A percentile compares a stretch with the other conserved stretches of the same genome.
These are phyloP conservation scores for Moesziomyces parantarcticus DNA, from an alignment of 1,284 basidiomycete species.

Conservation along the genomic window DNA sequence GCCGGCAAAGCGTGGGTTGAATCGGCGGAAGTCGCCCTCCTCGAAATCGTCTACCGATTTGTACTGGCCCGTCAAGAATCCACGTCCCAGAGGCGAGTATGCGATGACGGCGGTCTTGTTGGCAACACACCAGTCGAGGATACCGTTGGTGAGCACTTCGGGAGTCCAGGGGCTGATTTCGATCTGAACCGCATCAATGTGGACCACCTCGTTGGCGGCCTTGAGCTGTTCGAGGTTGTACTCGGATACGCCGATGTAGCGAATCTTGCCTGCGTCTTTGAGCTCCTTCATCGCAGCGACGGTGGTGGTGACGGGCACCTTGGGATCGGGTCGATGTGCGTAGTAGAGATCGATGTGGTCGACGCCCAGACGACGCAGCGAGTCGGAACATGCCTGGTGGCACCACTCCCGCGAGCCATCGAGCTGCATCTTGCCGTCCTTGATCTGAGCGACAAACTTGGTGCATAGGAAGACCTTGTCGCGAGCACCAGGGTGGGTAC, in stretches of 20 bases:
- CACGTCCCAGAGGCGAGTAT: slow-evolving; percentile 53
- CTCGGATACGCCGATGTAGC: slow-evolving; percentile 77
- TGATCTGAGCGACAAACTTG: slow-evolving; percentile 66
- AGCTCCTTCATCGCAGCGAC: slow-evolving; percentile 80
- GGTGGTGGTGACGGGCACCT: slow-evolving; percentile 77
- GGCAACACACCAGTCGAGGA: slow-evolving; percentile 51
- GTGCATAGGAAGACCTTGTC: slow-evolving; percentile 69
- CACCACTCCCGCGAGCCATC: slow-evolving; percentile 62
- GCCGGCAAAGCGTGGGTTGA: slow-evolving; percentile 49
- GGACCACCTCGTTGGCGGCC: slow-evolving; percentile 57
- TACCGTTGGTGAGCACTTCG: slow-evolving; percentile 52
- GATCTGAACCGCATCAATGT: slow-evolving; percentile 70
- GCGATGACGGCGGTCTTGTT: slow-evolving; percentile 47
- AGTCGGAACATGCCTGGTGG: slow-evolving; percentile 63
- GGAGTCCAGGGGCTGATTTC: slow-evolving; percentile 71
- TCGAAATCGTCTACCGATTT: slow-evolving; percentile 37
- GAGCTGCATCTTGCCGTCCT: slow-evolving; percentile 30
- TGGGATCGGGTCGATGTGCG: slow-evolving; percentile 68
- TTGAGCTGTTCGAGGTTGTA: slow-evolving; percentile 59
- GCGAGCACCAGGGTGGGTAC: slow-evolving; percentile 54
- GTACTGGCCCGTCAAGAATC: slow-evolving; percentile 53
- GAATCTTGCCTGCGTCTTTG: slow-evolving; percentile 76
- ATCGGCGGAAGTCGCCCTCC: slow-evolving; percentile 46
- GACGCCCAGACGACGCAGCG: slow-evolving; percentile 65
- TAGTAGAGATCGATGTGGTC: slow-evolving; percentile 69